Conservation (phyloP, 2,329 filamentous ascomycete genomes). For the Stenocarpella maydis region DNA sequence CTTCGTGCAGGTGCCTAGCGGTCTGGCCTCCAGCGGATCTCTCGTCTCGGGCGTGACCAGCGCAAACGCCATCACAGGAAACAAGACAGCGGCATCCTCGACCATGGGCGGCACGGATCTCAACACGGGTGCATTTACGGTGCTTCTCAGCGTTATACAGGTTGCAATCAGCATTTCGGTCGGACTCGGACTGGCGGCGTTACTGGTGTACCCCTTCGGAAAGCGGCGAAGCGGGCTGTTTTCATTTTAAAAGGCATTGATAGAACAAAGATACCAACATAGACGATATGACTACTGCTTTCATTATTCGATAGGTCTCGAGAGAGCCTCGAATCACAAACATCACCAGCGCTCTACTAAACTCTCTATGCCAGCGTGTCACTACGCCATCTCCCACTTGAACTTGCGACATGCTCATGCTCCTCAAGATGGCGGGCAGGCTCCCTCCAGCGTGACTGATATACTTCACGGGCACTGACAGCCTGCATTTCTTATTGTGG, state of each 20-base stretch:
- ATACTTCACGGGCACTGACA: no score
- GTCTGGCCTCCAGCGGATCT: slow-evolving; percentile 67
- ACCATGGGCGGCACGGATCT: slow-evolving; percentile 42
- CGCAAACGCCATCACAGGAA: slow-evolving; percentile 62
- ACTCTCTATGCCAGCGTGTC: not conserved
- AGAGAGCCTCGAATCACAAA: not conserved
- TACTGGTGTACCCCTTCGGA: slow-evolving; percentile 64
- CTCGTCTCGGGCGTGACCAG: slow-evolving; percentile 65
- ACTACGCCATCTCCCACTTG: not conserved
- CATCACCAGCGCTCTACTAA: not conserved
- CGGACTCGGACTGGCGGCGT: slow-evolving; percentile 63
- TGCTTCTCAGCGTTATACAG: slow-evolving; percentile 66
- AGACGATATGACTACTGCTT: slow-evolving; percentile 8
- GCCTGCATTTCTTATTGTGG: not conserved
- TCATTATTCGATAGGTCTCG: no score
- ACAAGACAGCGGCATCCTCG: slow-evolving; percentile 46
- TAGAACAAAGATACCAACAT: slow-evolving; percentile 20
- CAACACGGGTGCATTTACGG: slow-evolving; percentile 59
- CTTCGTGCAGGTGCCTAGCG: slow-evolving; percentile 73
- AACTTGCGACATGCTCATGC: not conserved
- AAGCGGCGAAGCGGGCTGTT: slow-evolving; percentile 66
- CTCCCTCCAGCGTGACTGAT: no score
- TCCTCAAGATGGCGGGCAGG: no score
- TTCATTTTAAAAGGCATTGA: slow-evolving; percentile 53
- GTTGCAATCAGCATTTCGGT: slow-evolving; percentile 70